Conservation (phyloP, 148 eudicot genomes). For the Heliamphora exappendiculata region DNA sequence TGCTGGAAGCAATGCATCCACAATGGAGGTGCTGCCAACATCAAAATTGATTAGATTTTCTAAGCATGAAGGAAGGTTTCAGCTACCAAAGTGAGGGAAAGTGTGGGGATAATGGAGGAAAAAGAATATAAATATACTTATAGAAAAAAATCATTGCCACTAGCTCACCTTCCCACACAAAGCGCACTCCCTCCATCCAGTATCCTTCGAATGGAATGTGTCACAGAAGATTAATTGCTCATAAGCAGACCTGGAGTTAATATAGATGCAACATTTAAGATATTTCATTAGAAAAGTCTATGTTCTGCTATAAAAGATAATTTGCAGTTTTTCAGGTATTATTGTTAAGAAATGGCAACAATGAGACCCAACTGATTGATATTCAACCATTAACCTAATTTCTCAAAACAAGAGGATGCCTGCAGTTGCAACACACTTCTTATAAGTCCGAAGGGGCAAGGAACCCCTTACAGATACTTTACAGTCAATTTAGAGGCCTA, state of each 20-base stretch:
- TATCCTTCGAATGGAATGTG: conserved; percentile 63
- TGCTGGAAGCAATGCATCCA: conserved; percentile 87
- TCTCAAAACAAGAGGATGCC: not conserved
- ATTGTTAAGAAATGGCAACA: not conserved
- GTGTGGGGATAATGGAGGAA: not conserved
- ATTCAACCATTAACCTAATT: not conserved
- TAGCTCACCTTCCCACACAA: conserved; percentile 73
- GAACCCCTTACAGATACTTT: not conserved
- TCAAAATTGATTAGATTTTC: conserved; percentile 15
- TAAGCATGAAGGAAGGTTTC: not conserved
- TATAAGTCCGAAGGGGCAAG: not conserved
- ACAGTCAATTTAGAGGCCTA: not conserved
- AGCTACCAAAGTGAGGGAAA: not conserved
- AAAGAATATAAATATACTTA: conserved; percentile 5
- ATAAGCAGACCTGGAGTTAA: conserved; percentile 62
- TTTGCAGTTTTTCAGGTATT: not conserved
- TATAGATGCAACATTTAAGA: conserved; percentile 8
- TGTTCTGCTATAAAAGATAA: not conserved
- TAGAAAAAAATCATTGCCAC: not conserved
- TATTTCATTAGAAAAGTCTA: not conserved
- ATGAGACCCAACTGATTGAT: not conserved
- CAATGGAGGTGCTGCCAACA: conserved; percentile 81
- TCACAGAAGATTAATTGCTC: conserved; percentile 64
- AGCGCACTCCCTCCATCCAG: conserved; percentile 93
- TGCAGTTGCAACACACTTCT: not conserved